Evolutionary conservation across 2,329 filamentous ascomycete species (phyloP).

Genomic region (Aureobasidium subglaciale): DNA sequence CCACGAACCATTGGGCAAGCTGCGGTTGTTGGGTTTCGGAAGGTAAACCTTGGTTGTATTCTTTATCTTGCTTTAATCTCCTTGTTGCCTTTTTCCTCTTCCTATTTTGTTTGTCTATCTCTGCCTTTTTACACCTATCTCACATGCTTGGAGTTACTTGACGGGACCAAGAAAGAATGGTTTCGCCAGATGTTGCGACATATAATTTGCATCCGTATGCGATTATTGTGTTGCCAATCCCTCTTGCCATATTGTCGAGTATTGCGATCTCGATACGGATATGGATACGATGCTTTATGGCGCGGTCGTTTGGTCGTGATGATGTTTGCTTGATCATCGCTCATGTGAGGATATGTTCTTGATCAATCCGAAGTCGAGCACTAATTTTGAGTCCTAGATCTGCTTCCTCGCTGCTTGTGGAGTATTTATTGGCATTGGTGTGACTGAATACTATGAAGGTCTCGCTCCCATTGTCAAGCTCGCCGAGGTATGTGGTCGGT

Average conservation of each 20-base stretch:
- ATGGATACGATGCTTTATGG: background rate
- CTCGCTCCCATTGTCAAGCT: background rate
- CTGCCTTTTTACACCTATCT: background rate
- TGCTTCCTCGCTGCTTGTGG: constrained; percentile 14
- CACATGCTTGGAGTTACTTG: background rate
- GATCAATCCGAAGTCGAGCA: background rate
- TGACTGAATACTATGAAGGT: constrained; percentile 11
- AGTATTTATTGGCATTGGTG: constrained; percentile 7
- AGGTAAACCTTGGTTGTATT: too few species aligned
- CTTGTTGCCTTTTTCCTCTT: background rate
- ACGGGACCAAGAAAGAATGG: background rate
- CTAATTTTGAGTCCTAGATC: background rate
- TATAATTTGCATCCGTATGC: constrained; percentile 3
- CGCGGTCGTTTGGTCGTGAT: background rate
- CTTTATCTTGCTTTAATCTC: background rate
- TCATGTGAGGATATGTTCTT: background rate
- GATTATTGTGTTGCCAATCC: background rate
- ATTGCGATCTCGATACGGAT: constrained; percentile 3
- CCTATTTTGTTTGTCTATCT: background rate
- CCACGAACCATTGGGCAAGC: too few species aligned
- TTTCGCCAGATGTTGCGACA: constrained; percentile 7
- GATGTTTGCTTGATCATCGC: background rate
- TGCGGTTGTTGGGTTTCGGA: too few species aligned
- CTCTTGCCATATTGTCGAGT: background rate
- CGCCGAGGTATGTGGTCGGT: background rate